Base-by-base conservation (phyloP, 495 filamentous ascomycete species). In the Xanthoparmelia taractica region DNA sequence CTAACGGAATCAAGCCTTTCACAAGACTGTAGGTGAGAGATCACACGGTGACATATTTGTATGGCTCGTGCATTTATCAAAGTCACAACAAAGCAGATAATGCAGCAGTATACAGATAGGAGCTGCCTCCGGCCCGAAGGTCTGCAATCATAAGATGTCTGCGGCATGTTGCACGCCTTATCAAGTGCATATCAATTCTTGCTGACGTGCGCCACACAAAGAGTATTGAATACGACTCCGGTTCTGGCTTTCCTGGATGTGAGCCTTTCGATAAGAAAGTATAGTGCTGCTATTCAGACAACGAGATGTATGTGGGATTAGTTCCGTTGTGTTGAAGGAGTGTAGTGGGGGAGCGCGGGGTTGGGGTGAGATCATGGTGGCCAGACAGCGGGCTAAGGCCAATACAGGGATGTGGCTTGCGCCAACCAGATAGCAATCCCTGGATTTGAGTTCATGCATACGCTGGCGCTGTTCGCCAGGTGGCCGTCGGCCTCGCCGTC, bases 401-500 rank as follows among this genome's bases (percentile, higher is more conserved):
- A 38, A 45, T 5, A 27, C 11, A 48, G n/a, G 23, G 27, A 11
- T 27, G 45, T 48, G 45, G 45, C 45, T 48, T 48, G 23, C 45
- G 8, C 45, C 45, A 48, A 48, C 23, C 8, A 48, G n/a, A 27
- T 48, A 7, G 23, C 25, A 27, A 10, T n/a, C 45, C 25, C 8
- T 43, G 18, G 41, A 25, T 59, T 33, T 43, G 6, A 12, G 8
- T 43, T 41, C 31, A 20, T 43, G 57, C 57, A 37, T 38, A 36
- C 34, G 5, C 34, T 36, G 55, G 34, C 31, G 7, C 55, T 41
- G 57, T 36, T 27, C 37, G 37, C 31, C 57, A 52, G n/a, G 38
- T 61, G 56, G 61, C 67, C 67, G 65, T 34, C 67, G 67, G 67
- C 38, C 67, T 40, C 62, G 60, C 47, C 65, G 57, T 58, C 67